These are phyloP conservation scores for Scorias spongiosa DNA, from an alignment of 2,329 filamentous ascomycete genomes.

Conservation along the genomic window DNA sequence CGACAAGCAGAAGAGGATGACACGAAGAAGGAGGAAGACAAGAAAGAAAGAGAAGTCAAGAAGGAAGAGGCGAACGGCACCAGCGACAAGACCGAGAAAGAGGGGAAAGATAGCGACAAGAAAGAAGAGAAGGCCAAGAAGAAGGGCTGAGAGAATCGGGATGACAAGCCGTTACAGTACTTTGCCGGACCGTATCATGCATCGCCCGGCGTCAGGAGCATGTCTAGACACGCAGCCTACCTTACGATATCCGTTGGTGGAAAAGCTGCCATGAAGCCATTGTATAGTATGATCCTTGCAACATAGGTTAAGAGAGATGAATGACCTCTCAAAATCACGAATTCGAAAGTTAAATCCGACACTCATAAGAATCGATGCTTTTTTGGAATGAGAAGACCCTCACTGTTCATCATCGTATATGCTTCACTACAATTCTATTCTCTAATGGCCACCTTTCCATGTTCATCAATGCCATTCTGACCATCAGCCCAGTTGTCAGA, in stretches of 20 bases:
- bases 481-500: no score
- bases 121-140: constrained; percentile 44
- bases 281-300: background rate
- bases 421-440: no score
- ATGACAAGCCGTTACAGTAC: no score
- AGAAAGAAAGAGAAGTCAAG: constrained; percentile 35
- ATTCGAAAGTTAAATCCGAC: no score
- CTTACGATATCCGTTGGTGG: background rate
- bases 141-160: constrained; percentile 15
- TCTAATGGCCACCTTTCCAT: no score
- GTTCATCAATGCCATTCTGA: no score
- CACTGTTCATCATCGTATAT: no score
- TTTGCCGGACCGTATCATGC: background rate
- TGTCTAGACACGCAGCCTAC: background rate
- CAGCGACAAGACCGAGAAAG: constrained; percentile 32
- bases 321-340: no score
- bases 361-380: no score
- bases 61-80: constrained; percentile 52
- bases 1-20: constrained; percentile 96
- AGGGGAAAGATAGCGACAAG: constrained; percentile 29
- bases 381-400: no score
- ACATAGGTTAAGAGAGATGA: no score
- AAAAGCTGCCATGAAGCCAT: background rate
- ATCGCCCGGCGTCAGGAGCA: background rate
- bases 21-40: constrained; percentile 51